Evolutionary conservation across 352 stramenopile genomes (phyloP).

Genomic region (Phytopythium helicoides): DNA sequence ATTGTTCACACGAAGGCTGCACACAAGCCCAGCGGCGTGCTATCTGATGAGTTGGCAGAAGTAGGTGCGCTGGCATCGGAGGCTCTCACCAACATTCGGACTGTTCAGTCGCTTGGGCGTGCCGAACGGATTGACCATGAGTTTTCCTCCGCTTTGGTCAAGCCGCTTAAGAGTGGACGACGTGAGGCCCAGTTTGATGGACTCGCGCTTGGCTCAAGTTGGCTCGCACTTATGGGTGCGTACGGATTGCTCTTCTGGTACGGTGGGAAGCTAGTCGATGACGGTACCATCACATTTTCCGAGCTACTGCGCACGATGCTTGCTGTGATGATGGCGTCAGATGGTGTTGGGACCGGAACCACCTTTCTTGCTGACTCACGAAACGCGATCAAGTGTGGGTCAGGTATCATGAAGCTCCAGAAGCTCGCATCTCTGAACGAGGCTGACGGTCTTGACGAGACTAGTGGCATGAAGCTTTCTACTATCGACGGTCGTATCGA

Average conservation of each 20-base stretch:
- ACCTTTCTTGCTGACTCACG: slow-evolving; percentile 23
- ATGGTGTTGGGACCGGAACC: slow-evolving; percentile 25
- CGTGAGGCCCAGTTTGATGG: slow-evolving; percentile 33
- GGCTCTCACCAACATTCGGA: slow-evolving; percentile 43
- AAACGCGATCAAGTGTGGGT: slow-evolving; percentile 26
- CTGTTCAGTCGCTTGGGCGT: slow-evolving; percentile 25
- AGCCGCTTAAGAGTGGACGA: slow-evolving; percentile 13
- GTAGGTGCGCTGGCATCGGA: slow-evolving; percentile 38
- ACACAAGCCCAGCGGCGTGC: slow-evolving; percentile 4
- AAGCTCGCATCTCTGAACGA: background rate
- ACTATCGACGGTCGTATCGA: slow-evolving; percentile 28
- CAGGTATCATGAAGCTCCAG: background rate
- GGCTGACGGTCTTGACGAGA: background rate
- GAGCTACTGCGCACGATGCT: slow-evolving; percentile 45
- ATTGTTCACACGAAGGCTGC: slow-evolving; percentile 22
- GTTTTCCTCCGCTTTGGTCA: slow-evolving; percentile 12
- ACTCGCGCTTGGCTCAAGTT: slow-evolving; percentile 65
- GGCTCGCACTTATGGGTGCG: slow-evolving; percentile 26
- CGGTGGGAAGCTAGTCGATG: slow-evolving; percentile 38
- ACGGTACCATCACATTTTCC: slow-evolving; percentile 34
- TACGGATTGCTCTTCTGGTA: slow-evolving; percentile 62
- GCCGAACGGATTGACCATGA: slow-evolving; percentile 13
- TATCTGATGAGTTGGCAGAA: slow-evolving; percentile 26
- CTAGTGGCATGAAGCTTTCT: background rate
- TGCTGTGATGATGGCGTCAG: slow-evolving; percentile 46